A percentile compares a stretch with the other conserved stretches of the same genome.
Evolutionary conservation across 768 basidiomycete genomes (phyloP).

Genomic region (Trametopsis cervina): DNA sequence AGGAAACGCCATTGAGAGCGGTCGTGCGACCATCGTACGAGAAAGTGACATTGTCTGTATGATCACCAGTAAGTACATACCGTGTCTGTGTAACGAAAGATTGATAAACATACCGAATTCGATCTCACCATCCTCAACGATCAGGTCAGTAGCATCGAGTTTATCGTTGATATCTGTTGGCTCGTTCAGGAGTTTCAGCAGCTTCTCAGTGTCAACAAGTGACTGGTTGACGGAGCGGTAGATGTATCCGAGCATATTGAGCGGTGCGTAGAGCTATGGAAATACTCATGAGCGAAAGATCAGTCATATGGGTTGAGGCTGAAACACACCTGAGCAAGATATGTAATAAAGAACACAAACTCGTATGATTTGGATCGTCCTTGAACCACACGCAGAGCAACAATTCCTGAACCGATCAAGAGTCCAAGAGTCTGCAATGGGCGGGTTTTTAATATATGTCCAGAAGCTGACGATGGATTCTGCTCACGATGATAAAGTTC

Average conservation of each 20-base stretch:
- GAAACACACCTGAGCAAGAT: slow-evolving; percentile 60
- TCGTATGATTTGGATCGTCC: slow-evolving; percentile 45
- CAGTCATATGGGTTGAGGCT: background rate
- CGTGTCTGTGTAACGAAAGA: background rate
- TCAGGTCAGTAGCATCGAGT: slow-evolving; percentile 65
- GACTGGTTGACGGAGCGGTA: slow-evolving; percentile 74
- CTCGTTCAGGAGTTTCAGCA: slow-evolving; percentile 75
- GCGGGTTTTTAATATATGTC: background rate
- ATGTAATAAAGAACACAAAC: slow-evolving; percentile 79
- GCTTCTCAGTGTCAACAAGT: slow-evolving; percentile 76
- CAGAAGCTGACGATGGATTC: background rate
- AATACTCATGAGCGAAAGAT: background rate
- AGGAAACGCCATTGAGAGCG: slow-evolving; percentile 73
- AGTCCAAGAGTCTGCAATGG: slow-evolving; percentile 77
- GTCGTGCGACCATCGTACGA: slow-evolving; percentile 70
- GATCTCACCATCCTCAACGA: slow-evolving; percentile 69
- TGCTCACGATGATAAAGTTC: slow-evolving; percentile 70
- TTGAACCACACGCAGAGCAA: slow-evolving; percentile 59
- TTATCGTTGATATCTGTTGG: slow-evolving; percentile 80
- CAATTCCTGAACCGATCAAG: slow-evolving; percentile 74
- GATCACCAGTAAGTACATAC: background rate
- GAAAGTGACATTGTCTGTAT: slow-evolving; percentile 75
- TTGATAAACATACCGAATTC: slow-evolving; percentile 62
- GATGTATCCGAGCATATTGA: slow-evolving; percentile 72
- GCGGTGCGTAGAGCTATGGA: slow-evolving; percentile 67